These are phyloP conservation scores for Apiospora sp. DNA, from an alignment of 2,329 filamentous ascomycete species.

Conservation along the genomic window DNA sequence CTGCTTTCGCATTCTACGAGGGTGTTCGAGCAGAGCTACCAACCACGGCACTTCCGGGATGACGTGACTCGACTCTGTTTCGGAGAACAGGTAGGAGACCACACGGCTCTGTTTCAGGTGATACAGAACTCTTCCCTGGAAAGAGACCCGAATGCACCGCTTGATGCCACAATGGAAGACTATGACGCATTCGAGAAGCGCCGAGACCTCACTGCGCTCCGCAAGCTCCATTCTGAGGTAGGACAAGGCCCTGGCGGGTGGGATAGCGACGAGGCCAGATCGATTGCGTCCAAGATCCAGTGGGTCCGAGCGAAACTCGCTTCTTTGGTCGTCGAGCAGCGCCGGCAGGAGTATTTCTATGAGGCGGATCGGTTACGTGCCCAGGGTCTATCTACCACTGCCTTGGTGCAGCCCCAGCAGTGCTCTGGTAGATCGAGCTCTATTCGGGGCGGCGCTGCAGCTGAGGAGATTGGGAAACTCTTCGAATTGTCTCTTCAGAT, in stretches of 20 bases:
- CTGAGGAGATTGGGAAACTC: background rate
- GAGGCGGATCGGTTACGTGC: background rate
- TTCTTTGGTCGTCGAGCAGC: background rate
- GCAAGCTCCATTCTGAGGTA: background rate
- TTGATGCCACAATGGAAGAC: background rate
- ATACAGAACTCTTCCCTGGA: background rate
- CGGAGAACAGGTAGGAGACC: background rate
- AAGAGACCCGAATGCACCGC: conserved; percentile 1
- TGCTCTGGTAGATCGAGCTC: background rate
- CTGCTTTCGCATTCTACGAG: background rate
- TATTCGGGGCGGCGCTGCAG: background rate
- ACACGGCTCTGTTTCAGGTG: background rate
- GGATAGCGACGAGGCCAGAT: conserved; percentile 1
- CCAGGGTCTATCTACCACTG: background rate
- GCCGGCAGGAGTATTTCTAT: background rate
- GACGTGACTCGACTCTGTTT: background rate
- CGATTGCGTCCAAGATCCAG: background rate
- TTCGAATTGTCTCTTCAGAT: background rate
- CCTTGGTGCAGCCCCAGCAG: background rate
- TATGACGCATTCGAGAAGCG: background rate
- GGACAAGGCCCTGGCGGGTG: background rate
- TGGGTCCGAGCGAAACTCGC: background rate
- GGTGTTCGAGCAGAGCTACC: conserved; percentile 1
- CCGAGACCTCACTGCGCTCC: background rate
- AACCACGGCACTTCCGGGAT: conserved; percentile 1